Evolutionary conservation across 139 green algal species (phyloP), one percentile per base, ranked within the genome.

Genomic region (Chlamydomonas incerta): DNA sequence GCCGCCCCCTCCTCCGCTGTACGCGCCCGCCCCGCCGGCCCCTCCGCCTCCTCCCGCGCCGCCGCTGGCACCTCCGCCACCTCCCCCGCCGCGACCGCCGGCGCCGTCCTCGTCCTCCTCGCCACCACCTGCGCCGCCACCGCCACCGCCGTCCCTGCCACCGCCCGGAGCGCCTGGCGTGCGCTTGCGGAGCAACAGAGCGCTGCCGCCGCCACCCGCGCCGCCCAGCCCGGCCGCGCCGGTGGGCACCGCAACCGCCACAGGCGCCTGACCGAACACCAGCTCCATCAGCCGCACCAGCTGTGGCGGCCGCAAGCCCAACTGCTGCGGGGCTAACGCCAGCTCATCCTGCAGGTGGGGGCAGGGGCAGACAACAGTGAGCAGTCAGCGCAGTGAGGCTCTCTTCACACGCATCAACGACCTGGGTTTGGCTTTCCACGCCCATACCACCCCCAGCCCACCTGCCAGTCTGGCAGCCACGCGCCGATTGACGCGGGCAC

Each of bases 221-320:
- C 58, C 13, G 57, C 33, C 69, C 1, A 41, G 37, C 69, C 85
- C 41, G 6, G 41, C 41, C 41, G 41, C 41, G 41, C 41, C 41
- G 6, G 41, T 50, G 41, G 41, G 41, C 41, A 50, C 41, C 8
- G 41, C 41, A 5, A 50, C 41, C 41, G 41, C 41, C 41, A 50
- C 41, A 5, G 41, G 41, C 41, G 41, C 41, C 41, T 50, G 41
- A 8, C 41, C 81, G 35, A 93, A 86, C 68, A 89, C 34, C 41
- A 84, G 34, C 46, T 94, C 89, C 65, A 95, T 87, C 67, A 95
- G 72, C 50, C 87, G 73, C 3, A 87, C 55, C 41, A 95, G 85
- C 76, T 95, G 92, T 10, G 74, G 50, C 1, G 84, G 82, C 23
- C 83, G 80, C 11, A 73, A 29, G 15, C 9, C 28, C 14, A 52